phyloP scores from a whole-genome alignment of 495 filamentous ascomycete species.

The Xylaria palmicola region DNA sequence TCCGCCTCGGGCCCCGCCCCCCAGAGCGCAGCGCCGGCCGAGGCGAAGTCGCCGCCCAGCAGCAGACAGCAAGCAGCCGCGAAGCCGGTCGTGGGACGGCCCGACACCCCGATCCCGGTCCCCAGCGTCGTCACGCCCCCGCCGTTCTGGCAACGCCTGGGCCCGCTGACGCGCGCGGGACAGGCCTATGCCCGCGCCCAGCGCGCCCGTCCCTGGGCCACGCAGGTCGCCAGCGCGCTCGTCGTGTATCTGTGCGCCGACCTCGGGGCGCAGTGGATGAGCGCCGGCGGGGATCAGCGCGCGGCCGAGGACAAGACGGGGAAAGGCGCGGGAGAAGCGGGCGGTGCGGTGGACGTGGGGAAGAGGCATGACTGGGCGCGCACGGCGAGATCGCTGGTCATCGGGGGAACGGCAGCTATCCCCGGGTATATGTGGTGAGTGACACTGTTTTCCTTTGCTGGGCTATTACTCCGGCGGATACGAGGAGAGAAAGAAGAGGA shows the following conservation, averaged over 20 bases:
- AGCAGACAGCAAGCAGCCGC: neutral
- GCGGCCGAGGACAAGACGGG: neutral
- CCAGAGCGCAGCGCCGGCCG: neutral
- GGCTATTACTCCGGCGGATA: neutral
- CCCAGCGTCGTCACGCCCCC: constrained; percentile 38
- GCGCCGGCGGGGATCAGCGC: neutral
- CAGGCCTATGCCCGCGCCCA: constrained; percentile 71
- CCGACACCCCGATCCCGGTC: constrained; percentile 39
- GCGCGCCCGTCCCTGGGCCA: constrained; percentile 66
- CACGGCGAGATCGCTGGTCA: constrained; percentile 68
- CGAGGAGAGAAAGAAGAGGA: too few relatives aligned
- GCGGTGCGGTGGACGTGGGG: constrained; percentile 45
- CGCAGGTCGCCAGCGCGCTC: constrained; percentile 72
- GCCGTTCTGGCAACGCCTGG: constrained; percentile 48
- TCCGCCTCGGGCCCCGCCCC: neutral
- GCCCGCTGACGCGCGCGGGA: constrained; percentile 60
- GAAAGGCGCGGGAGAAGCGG: constrained; percentile 1
- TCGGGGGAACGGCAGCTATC: constrained; percentile 69
- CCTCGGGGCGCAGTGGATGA: constrained; percentile 68
- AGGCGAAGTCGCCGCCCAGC: neutral
- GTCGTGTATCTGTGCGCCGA: constrained; percentile 80
- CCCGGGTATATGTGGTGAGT: constrained; percentile 77
- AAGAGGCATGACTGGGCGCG: constrained; percentile 67
- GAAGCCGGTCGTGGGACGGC: neutral
- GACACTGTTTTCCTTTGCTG: constrained; percentile 6